A percentile compares a stretch with the other conserved stretches of the same genome.
These are phyloP conservation scores for Tuber umbilicatum DNA, from an alignment of 495 filamentous ascomycete species.

Conservation along the genomic window DNA sequence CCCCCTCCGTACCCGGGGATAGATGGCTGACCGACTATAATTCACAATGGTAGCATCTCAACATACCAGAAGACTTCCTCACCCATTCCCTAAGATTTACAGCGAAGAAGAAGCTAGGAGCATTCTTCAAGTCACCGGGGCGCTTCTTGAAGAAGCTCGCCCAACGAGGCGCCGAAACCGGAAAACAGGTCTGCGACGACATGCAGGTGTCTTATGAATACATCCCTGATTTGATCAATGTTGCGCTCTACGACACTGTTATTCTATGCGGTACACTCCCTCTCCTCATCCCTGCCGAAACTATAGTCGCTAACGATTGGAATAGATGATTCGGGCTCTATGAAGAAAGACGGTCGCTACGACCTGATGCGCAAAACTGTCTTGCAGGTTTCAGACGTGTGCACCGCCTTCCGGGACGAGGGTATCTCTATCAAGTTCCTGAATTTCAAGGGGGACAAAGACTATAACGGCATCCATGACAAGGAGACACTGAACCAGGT, in stretches of 20 bases:
- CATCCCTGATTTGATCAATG: conserved; percentile 8
- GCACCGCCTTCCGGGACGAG: conserved; percentile 12
- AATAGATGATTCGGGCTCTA: conserved; percentile 31
- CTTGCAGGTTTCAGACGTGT: conserved; percentile 7
- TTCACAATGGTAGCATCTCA: background rate
- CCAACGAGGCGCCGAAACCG: background rate
- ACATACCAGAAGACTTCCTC: background rate
- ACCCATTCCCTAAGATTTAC: background rate
- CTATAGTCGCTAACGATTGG: background rate
- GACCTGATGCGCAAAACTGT: conserved; percentile 3
- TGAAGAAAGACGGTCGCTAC: conserved; percentile 4
- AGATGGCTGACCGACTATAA: background rate
- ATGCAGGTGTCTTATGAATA: background rate
- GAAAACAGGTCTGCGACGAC: background rate
- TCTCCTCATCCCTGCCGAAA: background rate
- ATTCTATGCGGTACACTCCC: conserved; percentile 26
- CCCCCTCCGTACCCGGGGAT: background rate
- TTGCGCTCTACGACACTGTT: conserved; percentile 34
- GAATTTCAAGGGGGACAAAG: conserved; percentile 15
- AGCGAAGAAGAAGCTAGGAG: background rate
- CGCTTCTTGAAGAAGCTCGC: background rate
- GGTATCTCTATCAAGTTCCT: conserved; percentile 32
- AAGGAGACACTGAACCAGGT: background rate
- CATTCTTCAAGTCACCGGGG: background rate
- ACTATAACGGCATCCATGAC: conserved; percentile 18